These are phyloP conservation scores for Talaromyces nanjingensis DNA, from an alignment of 495 filamentous ascomycete genomes.

Conservation along the genomic window DNA sequence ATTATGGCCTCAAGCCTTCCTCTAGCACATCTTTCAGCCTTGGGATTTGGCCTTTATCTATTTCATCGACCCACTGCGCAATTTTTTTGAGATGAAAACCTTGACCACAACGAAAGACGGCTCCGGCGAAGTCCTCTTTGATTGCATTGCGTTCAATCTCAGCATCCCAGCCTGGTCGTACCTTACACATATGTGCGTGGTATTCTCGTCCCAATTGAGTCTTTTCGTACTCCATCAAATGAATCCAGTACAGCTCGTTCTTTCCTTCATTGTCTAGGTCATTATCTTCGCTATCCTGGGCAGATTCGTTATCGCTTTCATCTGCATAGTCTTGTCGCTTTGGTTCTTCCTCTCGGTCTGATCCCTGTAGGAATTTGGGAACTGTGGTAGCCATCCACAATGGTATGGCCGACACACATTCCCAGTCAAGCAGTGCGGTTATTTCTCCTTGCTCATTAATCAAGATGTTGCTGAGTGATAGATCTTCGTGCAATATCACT, in stretches of 20 bases:
- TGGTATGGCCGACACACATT: conserved; percentile 42
- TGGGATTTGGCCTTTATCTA: background rate
- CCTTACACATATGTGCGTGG: conserved; percentile 21
- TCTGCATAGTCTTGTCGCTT: conserved; percentile 22
- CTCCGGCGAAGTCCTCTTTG: background rate
- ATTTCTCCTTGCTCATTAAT: conserved; percentile 34
- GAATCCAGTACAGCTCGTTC: conserved; percentile 14
- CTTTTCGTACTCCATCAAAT: conserved; percentile 24
- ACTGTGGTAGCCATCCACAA: conserved; percentile 37
- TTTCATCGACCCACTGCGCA: background rate
- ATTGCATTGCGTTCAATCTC: background rate
- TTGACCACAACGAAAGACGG: background rate
- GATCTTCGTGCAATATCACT: conserved; percentile 39
- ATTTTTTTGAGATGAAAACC: background rate
- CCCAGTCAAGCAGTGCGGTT: conserved; percentile 47
- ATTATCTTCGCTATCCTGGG: conserved; percentile 13
- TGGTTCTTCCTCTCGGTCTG: conserved; percentile 19
- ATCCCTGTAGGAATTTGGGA: conserved; percentile 34
- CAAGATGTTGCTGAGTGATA: conserved; percentile 44
- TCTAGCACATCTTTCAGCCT: background rate
- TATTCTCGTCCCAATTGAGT: conserved; percentile 25
- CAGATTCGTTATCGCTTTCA: conserved; percentile 21
- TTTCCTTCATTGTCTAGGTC: background rate
- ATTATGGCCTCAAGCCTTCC: background rate
- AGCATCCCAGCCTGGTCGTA: conserved; percentile 17